A percentile compares a stretch with the other conserved stretches of the same genome.
phyloP scores from a whole-genome alignment of 2,329 filamentous ascomycete genomes.

The Claviceps digitariae region DNA sequence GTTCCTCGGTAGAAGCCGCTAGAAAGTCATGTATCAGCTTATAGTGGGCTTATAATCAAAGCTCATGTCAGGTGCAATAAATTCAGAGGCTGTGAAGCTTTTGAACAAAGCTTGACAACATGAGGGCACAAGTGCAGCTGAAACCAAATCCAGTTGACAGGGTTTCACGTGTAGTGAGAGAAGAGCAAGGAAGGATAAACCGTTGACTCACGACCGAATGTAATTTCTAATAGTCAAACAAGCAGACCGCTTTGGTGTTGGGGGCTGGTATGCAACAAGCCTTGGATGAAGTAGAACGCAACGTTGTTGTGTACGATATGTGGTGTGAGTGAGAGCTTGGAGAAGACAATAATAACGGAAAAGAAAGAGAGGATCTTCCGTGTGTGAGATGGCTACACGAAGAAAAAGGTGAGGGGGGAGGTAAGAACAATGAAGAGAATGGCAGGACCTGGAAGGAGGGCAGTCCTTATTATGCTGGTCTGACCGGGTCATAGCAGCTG shows the following conservation, averaged over 20 bases:
- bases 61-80: background rate
- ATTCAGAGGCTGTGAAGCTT: background rate
- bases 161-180: background rate
- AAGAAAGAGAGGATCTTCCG: background rate
- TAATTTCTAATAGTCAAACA: background rate
- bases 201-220: background rate
- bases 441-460: conserved; percentile 1
- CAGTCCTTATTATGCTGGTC: background rate
- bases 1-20: background rate
- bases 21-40: background rate
- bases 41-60: background rate
- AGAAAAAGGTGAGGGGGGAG: conserved; percentile 3
- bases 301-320: background rate
- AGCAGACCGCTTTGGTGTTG: background rate
- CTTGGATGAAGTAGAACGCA: background rate
- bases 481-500: background rate
- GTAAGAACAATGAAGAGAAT: conserved; percentile 3
- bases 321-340: background rate
- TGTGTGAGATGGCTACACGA: background rate
- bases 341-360: background rate
- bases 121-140: background rate
- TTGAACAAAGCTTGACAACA: background rate
- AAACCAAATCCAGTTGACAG: background rate
- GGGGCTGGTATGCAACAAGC: background rate
- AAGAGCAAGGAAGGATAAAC: background rate